Evolutionary conservation across 2,329 filamentous ascomycete species (phyloP).

Genomic region (Scedosporium dehoogii): DNA sequence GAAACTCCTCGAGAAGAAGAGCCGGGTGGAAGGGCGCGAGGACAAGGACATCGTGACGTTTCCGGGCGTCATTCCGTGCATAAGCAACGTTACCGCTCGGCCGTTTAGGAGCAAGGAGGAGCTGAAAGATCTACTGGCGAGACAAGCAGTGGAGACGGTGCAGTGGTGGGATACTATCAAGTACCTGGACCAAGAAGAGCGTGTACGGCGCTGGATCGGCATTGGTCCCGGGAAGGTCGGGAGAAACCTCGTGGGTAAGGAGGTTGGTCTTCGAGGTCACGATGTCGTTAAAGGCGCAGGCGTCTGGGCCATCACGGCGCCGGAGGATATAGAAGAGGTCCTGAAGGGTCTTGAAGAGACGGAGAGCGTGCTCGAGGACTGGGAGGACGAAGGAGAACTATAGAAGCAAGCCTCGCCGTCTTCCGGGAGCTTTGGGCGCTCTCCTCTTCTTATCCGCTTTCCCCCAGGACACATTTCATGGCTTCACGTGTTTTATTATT

Average conservation of each 20-base stretch:
- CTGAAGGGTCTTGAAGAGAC: conserved; percentile 57
- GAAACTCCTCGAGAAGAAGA: conserved; percentile 51
- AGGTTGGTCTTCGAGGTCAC: conserved; percentile 75
- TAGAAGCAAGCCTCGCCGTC: no score
- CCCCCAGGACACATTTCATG: not conserved
- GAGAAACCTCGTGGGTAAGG: conserved; percentile 86
- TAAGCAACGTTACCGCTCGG: conserved; percentile 77
- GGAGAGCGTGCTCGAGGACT: conserved; percentile 39
- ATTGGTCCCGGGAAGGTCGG: conserved; percentile 93
- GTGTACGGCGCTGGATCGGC: conserved; percentile 77
- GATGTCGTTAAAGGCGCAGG: conserved; percentile 79
- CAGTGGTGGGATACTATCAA: conserved; percentile 90
- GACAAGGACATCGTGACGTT: conserved; percentile 61
- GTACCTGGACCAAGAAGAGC: conserved; percentile 75
- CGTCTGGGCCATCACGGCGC: conserved; percentile 84
- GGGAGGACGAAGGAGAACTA: conserved; percentile 20
- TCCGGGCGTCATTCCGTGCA: conserved; percentile 63
- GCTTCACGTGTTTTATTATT: not conserved
- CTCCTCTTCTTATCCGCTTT: not conserved
- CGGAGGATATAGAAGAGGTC: conserved; percentile 62
- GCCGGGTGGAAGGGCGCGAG: conserved; percentile 40
- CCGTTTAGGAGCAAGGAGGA: conserved; percentile 67
- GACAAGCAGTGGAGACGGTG: conserved; percentile 85
- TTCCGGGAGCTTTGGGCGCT: not conserved
- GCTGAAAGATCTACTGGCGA: conserved; percentile 67